A percentile compares a stretch with the other conserved stretches of the same genome.
Evolutionary conservation across 306 rosid species (phyloP).

Genomic region (Begonia loranthoides): DNA sequence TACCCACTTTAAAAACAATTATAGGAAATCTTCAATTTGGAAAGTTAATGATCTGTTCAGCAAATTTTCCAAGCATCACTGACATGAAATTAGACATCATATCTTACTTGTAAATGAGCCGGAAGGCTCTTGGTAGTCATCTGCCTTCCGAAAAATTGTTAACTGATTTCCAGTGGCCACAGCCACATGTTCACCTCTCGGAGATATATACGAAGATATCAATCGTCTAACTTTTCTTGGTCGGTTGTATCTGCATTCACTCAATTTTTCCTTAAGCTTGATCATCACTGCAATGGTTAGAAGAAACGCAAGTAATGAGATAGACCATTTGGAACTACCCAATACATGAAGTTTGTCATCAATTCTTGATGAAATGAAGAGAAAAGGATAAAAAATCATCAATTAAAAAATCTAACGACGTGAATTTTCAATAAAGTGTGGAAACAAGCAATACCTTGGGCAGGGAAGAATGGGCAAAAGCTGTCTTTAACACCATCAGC

Average conservation of each 20-base stretch:
- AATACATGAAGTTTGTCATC: no score
- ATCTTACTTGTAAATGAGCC: slow-evolving; percentile 58
- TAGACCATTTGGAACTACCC: no score
- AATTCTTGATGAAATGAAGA: no score
- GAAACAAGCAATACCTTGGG: slow-evolving; percentile 36
- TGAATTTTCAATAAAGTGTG: no score
- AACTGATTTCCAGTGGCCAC: slow-evolving; percentile 83
- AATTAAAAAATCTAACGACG: not conserved
- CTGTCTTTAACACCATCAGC: slow-evolving; percentile 26
- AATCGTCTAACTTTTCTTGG: slow-evolving; percentile 41
- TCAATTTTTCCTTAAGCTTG: slow-evolving; percentile 67
- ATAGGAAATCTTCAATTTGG: no score
- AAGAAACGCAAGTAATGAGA: not conserved
- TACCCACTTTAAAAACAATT: no score
- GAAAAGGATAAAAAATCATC: no score
- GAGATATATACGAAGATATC: slow-evolving; percentile 57
- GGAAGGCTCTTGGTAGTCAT: slow-evolving; percentile 54
- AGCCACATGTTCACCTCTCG: slow-evolving; percentile 62
- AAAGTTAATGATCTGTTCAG: no score
- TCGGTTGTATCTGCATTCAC: slow-evolving; percentile 42
- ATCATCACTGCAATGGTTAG: slow-evolving; percentile 36
- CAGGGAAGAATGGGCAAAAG: slow-evolving; percentile 42
- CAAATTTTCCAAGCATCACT: no score
- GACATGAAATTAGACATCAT: slow-evolving; percentile 5
- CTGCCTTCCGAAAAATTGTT: slow-evolving; percentile 61